These are phyloP conservation scores for Puccinia novopanici DNA, from an alignment of 1,284 basidiomycete genomes.

Conservation along the genomic window DNA sequence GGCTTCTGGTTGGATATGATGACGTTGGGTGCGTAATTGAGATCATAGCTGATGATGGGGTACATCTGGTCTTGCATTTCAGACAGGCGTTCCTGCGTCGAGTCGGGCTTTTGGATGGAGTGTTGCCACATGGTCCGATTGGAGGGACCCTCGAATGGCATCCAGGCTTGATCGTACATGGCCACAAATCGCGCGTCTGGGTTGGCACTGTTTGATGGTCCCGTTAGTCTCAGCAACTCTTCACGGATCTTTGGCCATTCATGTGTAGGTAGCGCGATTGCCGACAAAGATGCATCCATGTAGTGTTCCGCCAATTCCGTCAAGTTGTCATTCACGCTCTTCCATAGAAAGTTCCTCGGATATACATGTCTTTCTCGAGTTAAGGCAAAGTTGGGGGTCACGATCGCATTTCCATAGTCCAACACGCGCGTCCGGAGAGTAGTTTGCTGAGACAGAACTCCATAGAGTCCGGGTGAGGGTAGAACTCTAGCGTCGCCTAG, in stretches of 20 bases:
- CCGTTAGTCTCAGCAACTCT: slow-evolving; percentile 53
- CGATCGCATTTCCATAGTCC: slow-evolving; percentile 55
- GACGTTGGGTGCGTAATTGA: slow-evolving; percentile 56
- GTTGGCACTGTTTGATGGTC: slow-evolving; percentile 48
- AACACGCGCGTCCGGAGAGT: slow-evolving; percentile 54
- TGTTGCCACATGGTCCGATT: slow-evolving; percentile 57
- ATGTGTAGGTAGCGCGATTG: slow-evolving; percentile 52
- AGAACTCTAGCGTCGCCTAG: slow-evolving; percentile 55
- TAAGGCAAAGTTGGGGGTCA: slow-evolving; percentile 56
- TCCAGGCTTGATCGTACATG: slow-evolving; percentile 56
- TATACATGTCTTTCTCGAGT: slow-evolving; percentile 45
- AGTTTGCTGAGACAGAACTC: slow-evolving; percentile 50
- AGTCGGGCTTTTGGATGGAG: slow-evolving; percentile 51
- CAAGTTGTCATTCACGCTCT: slow-evolving; percentile 53
- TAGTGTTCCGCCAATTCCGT: slow-evolving; percentile 52
- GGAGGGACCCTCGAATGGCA: slow-evolving; percentile 55
- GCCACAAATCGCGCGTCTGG: slow-evolving; percentile 50
- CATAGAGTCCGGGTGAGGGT: slow-evolving; percentile 53
- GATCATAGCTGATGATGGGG: slow-evolving; percentile 56
- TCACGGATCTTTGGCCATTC: slow-evolving; percentile 56
- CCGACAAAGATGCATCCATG: slow-evolving; percentile 51
- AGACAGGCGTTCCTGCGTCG: slow-evolving; percentile 45
- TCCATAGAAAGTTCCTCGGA: slow-evolving; percentile 36
- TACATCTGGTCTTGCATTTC: slow-evolving; percentile 55
- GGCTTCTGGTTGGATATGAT: slow-evolving; percentile 55